Evolutionary conservation across 768 basidiomycete species (phyloP), one percentile per base, ranked within the genome.

Genomic region (Pleurotus ostreatus): DNA sequence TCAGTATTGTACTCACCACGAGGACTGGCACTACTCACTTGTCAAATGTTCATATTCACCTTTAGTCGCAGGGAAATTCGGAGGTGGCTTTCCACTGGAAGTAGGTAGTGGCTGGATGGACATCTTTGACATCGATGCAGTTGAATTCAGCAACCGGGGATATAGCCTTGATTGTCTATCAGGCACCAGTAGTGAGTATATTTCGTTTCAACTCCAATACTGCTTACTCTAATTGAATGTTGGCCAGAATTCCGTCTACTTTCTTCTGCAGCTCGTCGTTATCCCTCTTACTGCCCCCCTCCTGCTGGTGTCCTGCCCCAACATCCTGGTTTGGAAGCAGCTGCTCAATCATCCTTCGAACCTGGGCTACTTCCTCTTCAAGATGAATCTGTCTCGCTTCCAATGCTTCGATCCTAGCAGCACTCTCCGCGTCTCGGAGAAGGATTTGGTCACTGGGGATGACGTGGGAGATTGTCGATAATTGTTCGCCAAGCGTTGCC

Each of bases 1-100:
- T 40, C 11, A 49, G 18, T n/a, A 56, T 37, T 23, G 26, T 15
- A 18, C 20, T 12, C 18, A 16, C 23, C 4, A 25, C 9, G 5
- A 52, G 16, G 2, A n/a, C 23, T n/a, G 15, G 16, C 0, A 5
- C 11, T 20, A 16, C 56, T 46, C 34, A 51, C 56, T 57, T 4
- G 56, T 57, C 23, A 57, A 15, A 25, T 57, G 56, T 34, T 57
- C 56, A 9, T 49, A 57, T 30, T 57, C 56, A 22, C 56, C 56
- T 40, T 30, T 57, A 18, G 56, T 57, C 1, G 56, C 56, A 16
- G 56, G 56, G 46, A 57, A 57, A 20, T 57, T 57, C 5, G 37
- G 46, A 48, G 56, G 56, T 5, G 47, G n/a, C 39, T 57, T 57
- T 2, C 56, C 56, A 23, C 6, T 20, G 3, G 56, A 37, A 15